Evolutionary conservation across 371 early-diverging fungal species (phyloP).

Genomic region (Fennellomyces sp.): DNA sequence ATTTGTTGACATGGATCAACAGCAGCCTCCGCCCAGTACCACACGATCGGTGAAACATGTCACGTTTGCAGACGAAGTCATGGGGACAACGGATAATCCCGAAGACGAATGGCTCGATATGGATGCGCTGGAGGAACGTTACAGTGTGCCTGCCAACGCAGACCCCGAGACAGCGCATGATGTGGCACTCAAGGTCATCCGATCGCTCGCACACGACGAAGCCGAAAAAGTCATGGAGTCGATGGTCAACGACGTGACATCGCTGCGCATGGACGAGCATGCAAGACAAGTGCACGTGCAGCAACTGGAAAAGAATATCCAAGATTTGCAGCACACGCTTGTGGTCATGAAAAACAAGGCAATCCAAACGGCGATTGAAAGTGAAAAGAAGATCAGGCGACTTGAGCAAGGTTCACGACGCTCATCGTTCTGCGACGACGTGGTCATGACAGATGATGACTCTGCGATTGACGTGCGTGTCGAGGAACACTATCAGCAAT

Average conservation of each 20-base stretch:
- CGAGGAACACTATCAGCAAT: constrained; percentile 42
- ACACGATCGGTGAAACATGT: constrained; percentile 24
- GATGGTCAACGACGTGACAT: constrained; percentile 79
- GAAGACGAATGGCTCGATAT: constrained; percentile 47
- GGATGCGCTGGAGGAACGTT: constrained; percentile 58
- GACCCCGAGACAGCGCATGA: constrained; percentile 64
- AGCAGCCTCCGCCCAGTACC: not conserved
- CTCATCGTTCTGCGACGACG: constrained; percentile 9
- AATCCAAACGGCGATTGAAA: constrained; percentile 70
- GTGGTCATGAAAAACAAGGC: constrained; percentile 78
- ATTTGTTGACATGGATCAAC: constrained; percentile 10
- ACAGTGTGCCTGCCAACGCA: constrained; percentile 52
- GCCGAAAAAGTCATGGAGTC: constrained; percentile 71
- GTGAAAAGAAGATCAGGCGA: constrained; percentile 72
- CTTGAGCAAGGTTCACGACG: constrained; percentile 39
- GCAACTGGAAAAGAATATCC: constrained; percentile 69
- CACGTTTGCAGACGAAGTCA: constrained; percentile 43
- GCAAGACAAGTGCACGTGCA: constrained; percentile 59
- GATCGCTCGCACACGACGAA: constrained; percentile 71
- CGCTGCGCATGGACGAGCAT: constrained; percentile 64
- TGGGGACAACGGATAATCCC: constrained; percentile 30
- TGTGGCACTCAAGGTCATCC: constrained; percentile 64
- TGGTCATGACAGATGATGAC: constrained; percentile 28
- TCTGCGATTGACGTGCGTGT: constrained; percentile 42
- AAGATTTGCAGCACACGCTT: constrained; percentile 72